phyloP scores from a whole-genome alignment of 1,284 basidiomycete genomes.

The Hemileia vastatrix region DNA sequence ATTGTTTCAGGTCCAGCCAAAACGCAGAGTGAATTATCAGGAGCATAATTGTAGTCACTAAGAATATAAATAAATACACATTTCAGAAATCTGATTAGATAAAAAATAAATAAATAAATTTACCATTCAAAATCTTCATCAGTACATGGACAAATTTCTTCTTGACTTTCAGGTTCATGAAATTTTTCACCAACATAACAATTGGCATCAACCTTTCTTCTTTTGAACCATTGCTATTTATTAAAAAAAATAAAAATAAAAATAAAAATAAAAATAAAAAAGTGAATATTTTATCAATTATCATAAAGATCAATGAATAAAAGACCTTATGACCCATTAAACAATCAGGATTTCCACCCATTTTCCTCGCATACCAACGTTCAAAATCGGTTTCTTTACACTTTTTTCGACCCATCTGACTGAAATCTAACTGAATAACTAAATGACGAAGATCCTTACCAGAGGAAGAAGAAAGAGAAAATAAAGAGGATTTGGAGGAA shows the following conservation, averaged over 20 bases:
- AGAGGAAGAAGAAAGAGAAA: too few relatives aligned
- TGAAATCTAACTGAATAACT: constrained; percentile 75
- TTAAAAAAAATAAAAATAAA: background rate
- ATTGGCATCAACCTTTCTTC: constrained; percentile 70
- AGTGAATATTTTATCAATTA: background rate
- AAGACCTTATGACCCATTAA: constrained; percentile 86
- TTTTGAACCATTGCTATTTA: constrained; percentile 76
- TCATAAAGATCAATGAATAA: constrained; percentile 1
- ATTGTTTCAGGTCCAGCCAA: constrained; percentile 75
- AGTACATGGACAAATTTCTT: constrained; percentile 72
- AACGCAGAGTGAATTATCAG: constrained; percentile 62
- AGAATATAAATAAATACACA: background rate
- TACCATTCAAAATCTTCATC: constrained; percentile 90
- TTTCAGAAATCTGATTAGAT: background rate
- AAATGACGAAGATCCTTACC: constrained; percentile 57
- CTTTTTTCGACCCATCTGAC: constrained; percentile 57
- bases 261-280: background rate
- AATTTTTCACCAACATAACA: constrained; percentile 93
- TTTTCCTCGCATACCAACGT: constrained; percentile 69
- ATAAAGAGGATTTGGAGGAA: background rate
- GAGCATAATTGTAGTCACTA: constrained; percentile 80
- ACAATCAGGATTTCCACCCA: constrained; percentile 60
- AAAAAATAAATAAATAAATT: constrained; percentile 30
- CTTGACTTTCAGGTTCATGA: constrained; percentile 67
- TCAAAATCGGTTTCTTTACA: constrained; percentile 72